Evolutionary conservation across 176 grass and related monocot species (phyloP), one percentile per base, ranked within the genome.

Genomic region (Lolium perenne): DNA sequence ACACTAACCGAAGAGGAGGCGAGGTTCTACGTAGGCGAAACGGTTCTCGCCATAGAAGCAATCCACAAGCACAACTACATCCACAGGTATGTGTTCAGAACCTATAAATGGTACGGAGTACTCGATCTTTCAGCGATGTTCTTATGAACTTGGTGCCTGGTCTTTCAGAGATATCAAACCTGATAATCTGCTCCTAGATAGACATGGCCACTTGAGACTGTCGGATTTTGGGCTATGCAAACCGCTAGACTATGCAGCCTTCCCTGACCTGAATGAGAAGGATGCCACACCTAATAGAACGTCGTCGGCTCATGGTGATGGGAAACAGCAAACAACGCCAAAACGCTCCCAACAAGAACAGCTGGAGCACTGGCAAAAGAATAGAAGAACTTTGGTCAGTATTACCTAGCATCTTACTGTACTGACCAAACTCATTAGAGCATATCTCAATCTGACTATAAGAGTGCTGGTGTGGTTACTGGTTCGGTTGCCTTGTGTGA

Each of bases 181-280:
- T 86, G 97, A 99, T 85, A 99, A 99, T 89, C 82, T 99, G 61
- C 90, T 96, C 79, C 89, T 98, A 74, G 97, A 98, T 81, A 95
- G 80, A 89, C 87, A 91, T 86, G 97, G 97, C 41, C 97, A 98
- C 91, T 77, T 98, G 81, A 98, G 94, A 77, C 80, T 98, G 58
- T 98, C 97, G 67, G 97, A 98, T 88, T 98, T 98, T 88, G 97
- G 97, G 78, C 79, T 98, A 66, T 98, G 97, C 70, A 96, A 98
- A 84, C 94, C 97, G 5, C 83, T 98, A 43, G 92, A 98, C 83
- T 92, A 89, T 66, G 88, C 86, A 69, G 94, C 95, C 76, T 98
- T 98, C 87, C 97, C 97, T 5, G 91, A 94, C 90, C 85, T 98
- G 73, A 90, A 98, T 56, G 97, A 99, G 78, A 99, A 99, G 86